These are phyloP conservation scores for Coemansia sp. DNA, from an alignment of 192 early-diverging fungal genomes.

Conservation along the genomic window DNA sequence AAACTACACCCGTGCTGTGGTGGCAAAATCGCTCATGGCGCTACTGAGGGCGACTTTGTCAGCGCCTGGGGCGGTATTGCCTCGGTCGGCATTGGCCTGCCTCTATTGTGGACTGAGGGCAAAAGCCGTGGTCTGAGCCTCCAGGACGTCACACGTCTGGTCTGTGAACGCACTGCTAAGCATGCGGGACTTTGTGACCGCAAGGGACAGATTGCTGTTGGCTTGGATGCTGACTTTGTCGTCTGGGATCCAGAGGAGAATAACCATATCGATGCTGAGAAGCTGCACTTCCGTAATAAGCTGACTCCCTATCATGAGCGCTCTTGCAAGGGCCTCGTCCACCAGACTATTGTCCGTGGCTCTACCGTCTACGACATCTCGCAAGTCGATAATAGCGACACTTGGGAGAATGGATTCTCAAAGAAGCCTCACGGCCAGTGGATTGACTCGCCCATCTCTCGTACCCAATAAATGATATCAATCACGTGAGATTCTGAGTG, in stretches of 20 bases:
- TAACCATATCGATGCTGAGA: constrained; percentile 61
- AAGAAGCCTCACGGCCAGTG: constrained; percentile 44
- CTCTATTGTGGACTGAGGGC: constrained; percentile 78
- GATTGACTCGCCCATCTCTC: constrained; percentile 40
- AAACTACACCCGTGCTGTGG: constrained; percentile 63
- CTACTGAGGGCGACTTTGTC: constrained; percentile 75
- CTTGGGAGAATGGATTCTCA: constrained; percentile 41
- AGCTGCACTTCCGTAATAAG: constrained; percentile 83
- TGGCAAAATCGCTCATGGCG: constrained; percentile 11
- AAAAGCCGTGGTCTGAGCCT: constrained; percentile 63
- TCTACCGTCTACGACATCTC: constrained; percentile 55
- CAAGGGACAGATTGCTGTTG: constrained; percentile 72
- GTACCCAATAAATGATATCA: background rate
- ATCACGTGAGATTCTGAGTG: constrained; percentile 12
- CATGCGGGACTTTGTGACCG: constrained; percentile 62
- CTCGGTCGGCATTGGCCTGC: constrained; percentile 77
- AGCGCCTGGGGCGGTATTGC: constrained; percentile 85
- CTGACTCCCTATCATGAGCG: constrained; percentile 74
- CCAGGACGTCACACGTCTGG: constrained; percentile 64
- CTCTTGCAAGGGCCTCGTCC: constrained; percentile 64
- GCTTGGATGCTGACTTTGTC: constrained; percentile 79
- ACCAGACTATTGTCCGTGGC: constrained; percentile 75
- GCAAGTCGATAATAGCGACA: constrained; percentile 6
- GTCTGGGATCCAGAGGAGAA: constrained; percentile 74
- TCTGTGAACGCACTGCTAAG: constrained; percentile 67